These are phyloP conservation scores for Emericellopsis cladophorae DNA, from an alignment of 2,329 filamentous ascomycete genomes.

Conservation along the genomic window DNA sequence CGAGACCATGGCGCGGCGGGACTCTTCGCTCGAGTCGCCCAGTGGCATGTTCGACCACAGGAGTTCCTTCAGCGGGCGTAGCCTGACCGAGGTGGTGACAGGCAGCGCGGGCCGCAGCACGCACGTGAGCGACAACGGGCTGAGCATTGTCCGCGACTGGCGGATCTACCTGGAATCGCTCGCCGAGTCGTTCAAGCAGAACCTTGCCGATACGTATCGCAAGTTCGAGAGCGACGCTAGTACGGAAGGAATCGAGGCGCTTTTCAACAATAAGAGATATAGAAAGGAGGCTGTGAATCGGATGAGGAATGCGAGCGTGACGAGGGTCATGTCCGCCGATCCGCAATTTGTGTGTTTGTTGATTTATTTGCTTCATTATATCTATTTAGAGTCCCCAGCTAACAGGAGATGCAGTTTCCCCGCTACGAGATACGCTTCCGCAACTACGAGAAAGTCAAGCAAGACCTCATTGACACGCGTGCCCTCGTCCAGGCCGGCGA, in stretches of 20 bases:
- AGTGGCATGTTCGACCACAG: conserved; percentile 19
- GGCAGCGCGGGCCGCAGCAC: conserved; percentile 8
- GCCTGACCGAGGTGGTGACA: conserved; percentile 18
- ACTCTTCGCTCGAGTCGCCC: conserved; percentile 17
- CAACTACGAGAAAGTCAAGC: conserved; percentile 30
- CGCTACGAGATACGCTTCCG: conserved; percentile 33
- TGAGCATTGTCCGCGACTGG: conserved; percentile 30
- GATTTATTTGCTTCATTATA: neutral
- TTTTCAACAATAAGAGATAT: conserved; percentile 28
- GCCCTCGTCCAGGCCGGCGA: conserved; percentile 26
- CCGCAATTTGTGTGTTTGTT: conserved; percentile 24
- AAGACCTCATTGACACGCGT: conserved; percentile 25
- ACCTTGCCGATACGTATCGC: conserved; percentile 29
- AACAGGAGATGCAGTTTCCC: conserved; percentile 18
- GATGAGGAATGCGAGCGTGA: conserved; percentile 32
- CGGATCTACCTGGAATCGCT: conserved; percentile 27
- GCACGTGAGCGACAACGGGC: conserved; percentile 16
- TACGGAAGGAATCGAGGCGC: conserved; percentile 24
- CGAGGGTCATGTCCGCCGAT: conserved; percentile 27
- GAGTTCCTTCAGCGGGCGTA: conserved; percentile 23
- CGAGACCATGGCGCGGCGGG: conserved; percentile 12
- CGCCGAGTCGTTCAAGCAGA: conserved; percentile 24
- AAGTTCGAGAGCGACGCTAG: conserved; percentile 30
- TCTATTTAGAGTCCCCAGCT: conserved; percentile 1
- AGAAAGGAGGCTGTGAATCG: conserved; percentile 27